A percentile compares a stretch with the other conserved stretches of the same genome.
Conservation (phyloP, 768 basidiomycete genomes). For the Cystobasidium onofrii region DNA sequence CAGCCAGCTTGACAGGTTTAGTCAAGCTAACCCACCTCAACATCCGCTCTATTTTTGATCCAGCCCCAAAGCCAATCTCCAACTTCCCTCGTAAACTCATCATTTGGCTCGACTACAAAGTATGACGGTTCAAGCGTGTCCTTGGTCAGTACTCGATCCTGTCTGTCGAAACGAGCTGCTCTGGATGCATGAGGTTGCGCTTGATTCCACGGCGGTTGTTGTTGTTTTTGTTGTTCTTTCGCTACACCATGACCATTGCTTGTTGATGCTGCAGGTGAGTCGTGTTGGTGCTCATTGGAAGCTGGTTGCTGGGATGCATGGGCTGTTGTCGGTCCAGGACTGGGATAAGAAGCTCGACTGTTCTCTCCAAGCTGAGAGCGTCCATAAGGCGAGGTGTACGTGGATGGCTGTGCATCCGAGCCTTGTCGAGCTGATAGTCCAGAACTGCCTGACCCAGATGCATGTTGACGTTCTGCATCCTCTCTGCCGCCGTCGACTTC, state of each 20-base stretch:
- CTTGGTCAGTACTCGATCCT: neutral
- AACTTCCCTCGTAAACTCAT: slow-evolving; percentile 85
- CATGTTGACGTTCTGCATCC: no score
- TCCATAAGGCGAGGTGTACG: neutral
- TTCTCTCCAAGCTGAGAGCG: neutral
- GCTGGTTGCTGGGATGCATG: neutral
- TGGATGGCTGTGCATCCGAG: neutral
- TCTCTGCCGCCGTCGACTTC: neutral
- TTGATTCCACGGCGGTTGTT: neutral
- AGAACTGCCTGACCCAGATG: neutral
- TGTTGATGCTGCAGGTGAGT: neutral
- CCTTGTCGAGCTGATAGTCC: neutral
- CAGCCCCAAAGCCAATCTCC: slow-evolving; percentile 72
- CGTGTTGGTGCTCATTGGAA: neutral
- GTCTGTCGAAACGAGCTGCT: neutral
- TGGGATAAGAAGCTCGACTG: neutral
- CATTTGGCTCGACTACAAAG: slow-evolving; percentile 78
- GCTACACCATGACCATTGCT: neutral
- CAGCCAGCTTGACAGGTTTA: neutral
- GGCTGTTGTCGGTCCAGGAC: neutral
- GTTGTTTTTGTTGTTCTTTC: neutral
- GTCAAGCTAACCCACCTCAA: slow-evolving; percentile 54
- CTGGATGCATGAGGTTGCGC: neutral
- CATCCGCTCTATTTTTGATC: slow-evolving; percentile 46
- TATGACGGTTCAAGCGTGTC: slow-evolving; percentile 53